Evolutionary conservation across 1,139 yeast genomes (phyloP).

Genomic region (Pichiaceae sp.): DNA sequence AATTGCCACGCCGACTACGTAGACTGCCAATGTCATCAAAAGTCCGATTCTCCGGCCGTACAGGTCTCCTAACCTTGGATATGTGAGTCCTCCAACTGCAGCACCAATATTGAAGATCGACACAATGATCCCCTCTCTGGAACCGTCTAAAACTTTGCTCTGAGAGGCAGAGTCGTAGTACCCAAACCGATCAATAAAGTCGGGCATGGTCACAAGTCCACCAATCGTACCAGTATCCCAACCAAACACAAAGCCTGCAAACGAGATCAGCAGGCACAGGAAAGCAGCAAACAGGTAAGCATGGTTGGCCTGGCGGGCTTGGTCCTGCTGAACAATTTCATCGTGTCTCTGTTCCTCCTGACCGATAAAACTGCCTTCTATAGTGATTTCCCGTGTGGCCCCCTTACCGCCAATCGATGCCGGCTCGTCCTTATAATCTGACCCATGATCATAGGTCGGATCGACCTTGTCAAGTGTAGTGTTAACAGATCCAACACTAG

Average conservation of each 20-base stretch:
- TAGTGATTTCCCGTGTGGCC: too few species aligned
- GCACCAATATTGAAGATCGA: conserved; percentile 64
- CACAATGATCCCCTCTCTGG: conserved; percentile 53
- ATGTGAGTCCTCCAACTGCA: conserved; percentile 52
- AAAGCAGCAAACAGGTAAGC: conserved; percentile 11
- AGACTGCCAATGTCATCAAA: conserved; percentile 41
- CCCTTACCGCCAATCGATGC: too few species aligned
- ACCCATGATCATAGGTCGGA: too few species aligned
- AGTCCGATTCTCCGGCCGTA: conserved; percentile 54
- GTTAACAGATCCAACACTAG: too few species aligned
- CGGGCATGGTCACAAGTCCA: conserved; percentile 64
- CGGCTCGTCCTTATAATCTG: too few species aligned
- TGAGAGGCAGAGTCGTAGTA: conserved; percentile 21
- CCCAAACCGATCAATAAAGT: conserved; percentile 47
- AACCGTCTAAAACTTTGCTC: not conserved
- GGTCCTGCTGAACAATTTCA: not conserved
- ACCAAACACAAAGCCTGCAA: conserved; percentile 63
- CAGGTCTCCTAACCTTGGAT: conserved; percentile 46
- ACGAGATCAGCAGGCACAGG: conserved; percentile 43
- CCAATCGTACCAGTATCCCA: conserved; percentile 73
- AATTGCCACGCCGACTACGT: conserved; percentile 51
- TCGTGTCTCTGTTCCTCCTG: too few species aligned
- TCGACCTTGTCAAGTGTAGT: too few species aligned
- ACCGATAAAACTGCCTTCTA: too few species aligned
- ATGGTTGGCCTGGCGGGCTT: not conserved